Evolutionary conservation across 345 rosid genomes (phyloP).

Genomic region (Gossypium mustelinum): DNA sequence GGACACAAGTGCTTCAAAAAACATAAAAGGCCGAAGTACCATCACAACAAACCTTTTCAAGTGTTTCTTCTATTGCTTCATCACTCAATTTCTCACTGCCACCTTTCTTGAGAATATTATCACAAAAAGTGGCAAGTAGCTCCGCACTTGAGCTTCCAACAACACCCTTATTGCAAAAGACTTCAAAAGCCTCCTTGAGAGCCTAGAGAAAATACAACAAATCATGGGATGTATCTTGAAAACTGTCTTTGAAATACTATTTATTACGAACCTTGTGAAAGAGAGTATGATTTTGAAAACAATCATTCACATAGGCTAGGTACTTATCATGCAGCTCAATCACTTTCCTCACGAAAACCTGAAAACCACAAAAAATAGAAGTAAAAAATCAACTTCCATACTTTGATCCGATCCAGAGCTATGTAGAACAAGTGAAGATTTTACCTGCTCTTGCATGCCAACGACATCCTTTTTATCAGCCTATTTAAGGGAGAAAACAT

Average conservation of each 20-base stretch:
- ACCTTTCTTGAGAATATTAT: slow-evolving; percentile 64
- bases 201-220: slow-evolving; percentile 33
- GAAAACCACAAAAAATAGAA: slow-evolving; percentile 16
- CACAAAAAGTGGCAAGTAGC: slow-evolving; percentile 61
- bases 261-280: slow-evolving; percentile 60
- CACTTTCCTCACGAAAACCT: slow-evolving; percentile 65
- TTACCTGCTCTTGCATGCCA: slow-evolving; percentile 56
- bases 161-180: slow-evolving; percentile 64
- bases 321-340: slow-evolving; percentile 74
- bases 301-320: slow-evolving; percentile 52
- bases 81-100: slow-evolving; percentile 73
- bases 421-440: background rate
- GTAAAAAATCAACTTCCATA: slow-evolving; percentile 15
- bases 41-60: slow-evolving; percentile 48
- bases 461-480: slow-evolving; percentile 32
- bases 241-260: background rate
- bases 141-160: slow-evolving; percentile 68
- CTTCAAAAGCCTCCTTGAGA: slow-evolving; percentile 68
- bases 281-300: slow-evolving; percentile 61
- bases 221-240: background rate
- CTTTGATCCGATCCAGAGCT: background rate
- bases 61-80: slow-evolving; percentile 66
- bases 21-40: background rate
- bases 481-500: slow-evolving; percentile 19
- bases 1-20: background rate